Base-by-base conservation (phyloP, 805 yeast species). In the Candida argentea region DNA sequence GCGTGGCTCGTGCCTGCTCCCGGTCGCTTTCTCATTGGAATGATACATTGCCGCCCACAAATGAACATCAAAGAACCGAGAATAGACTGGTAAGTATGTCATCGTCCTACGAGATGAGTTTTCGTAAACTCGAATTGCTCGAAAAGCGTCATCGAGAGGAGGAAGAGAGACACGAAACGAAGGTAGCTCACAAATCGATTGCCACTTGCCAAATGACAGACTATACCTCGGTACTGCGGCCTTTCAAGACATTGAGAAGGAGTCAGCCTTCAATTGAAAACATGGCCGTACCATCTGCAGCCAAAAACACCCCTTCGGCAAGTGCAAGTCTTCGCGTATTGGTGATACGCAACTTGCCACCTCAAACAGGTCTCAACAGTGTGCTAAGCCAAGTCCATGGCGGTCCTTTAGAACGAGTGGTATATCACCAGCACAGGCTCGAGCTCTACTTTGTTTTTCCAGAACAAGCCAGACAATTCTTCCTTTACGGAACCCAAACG, bases 401-500 rank as follows among this genome's bases (percentile, higher is more conserved):
- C 2, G 93, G 93, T 0, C 81, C 84, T 0, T 49, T 81, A 27
- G 83, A 77, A 36, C 64, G 61, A 28, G 40, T 76, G 4, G 54
- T 48, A 9, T 39, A 57, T 16, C 44, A 39, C 24, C 44, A 40
- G 6, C 32, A 33, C 9, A 22, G 17, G 3, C 20, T n/a, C 13
- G 73, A 70, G 34, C 33, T 80, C 2, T 56, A 66, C 42, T 82
- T 77, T 42, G 41, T 70, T 16, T 61, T 48, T n/a, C 56, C 65
- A 3, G 63, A 61, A 17, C 68, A 67, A 45, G 87, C 91, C 0
- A 37, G 40, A 6, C 52, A 49, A 1, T 82, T 82, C 49, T 60
- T 61, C 51, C 50, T 52, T 11, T 77, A 60, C 46, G 70, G 50
- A 6, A 37, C 67, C 4, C 44, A 52, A 11, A 65, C 72, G 2